Base-by-base conservation (phyloP, 352 stramenopile species). In the Pythium myriotylum region DNA sequence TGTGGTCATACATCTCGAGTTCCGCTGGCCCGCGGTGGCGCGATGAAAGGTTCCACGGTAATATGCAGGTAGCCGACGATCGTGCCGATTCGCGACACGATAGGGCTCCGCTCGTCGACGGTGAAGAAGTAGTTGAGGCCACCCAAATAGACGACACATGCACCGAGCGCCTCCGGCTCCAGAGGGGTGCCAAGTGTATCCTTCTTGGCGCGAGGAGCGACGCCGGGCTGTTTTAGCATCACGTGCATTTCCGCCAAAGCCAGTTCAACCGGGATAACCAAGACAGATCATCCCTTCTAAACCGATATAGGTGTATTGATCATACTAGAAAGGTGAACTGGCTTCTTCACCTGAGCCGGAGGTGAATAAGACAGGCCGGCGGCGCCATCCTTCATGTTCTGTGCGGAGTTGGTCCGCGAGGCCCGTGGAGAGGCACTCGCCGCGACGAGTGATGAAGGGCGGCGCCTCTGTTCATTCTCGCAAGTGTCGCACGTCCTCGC, bases 121-220 rank as follows among this genome's bases (percentile, higher is more conserved):
- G 54, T 37, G 52, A 86, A 82, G 54, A 89, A 86, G 67, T 89
- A 86, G 71, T 79, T 86, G 57, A 89, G 75, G 2, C 68, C 68
- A 29, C 79, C 79, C 16, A 89, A 64, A 45, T 86, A 82, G 45
- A 86, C 65, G 13, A 84, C 41, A n/a, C 77, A 79, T 26, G 78
- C 75, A 14, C 79, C 79, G 7, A 89, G 60, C n/a, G 74, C 45
- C 41, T 81, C 72, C 17, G 50, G 5, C 29, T 10, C 29, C 5
- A 10, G 29, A 35, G 29, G 29, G 29, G 29, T n/a, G n/a, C n/a
- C n/a, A n/a, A n/a, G n/a, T n/a, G n/a, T n/a, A n/a, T n/a, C n/a
- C n/a, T n/a, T n/a, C n/a, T n/a, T n/a, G n/a, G n/a, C n/a, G n/a
- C n/a, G n/a, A n/a, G n/a, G n/a, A n/a, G n/a, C n/a, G n/a, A n/a